These are phyloP conservation scores for Camellia lanceoleosa DNA, from an alignment of 148 eudicot genomes.

Conservation along the genomic window DNA sequence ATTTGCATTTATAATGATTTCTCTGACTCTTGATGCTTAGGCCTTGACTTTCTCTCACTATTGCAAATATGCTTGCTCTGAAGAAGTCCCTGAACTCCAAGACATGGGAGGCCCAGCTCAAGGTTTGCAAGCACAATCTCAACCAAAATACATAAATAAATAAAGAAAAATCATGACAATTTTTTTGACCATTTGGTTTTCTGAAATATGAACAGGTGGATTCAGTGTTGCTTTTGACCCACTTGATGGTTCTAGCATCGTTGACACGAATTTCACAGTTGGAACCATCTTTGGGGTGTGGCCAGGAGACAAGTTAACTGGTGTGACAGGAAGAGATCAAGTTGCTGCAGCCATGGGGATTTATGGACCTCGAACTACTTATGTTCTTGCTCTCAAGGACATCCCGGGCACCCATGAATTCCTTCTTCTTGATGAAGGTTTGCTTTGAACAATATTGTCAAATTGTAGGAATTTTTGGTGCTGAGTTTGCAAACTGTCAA, in stretches of 20 bases:
- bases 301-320: slow-evolving; percentile 98
- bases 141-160: neutral
- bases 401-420: slow-evolving; percentile 93
- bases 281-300: slow-evolving; percentile 99
- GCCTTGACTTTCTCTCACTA: slow-evolving; percentile 83
- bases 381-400: slow-evolving; percentile 89
- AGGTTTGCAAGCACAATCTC: slow-evolving; percentile 37
- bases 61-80: slow-evolving; percentile 99
- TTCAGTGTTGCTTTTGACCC: slow-evolving; percentile 99
- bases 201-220: slow-evolving; percentile 56
- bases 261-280: slow-evolving; percentile 97
- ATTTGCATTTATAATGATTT: slow-evolving; percentile 8
- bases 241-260: slow-evolving; percentile 96
- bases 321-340: slow-evolving; percentile 87
- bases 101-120: slow-evolving; percentile 95
- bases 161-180: no score
- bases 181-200: neutral
- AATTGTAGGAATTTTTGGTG: neutral
- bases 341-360: slow-evolving; percentile 99
- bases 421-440: slow-evolving; percentile 98
- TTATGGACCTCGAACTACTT: slow-evolving; percentile 93
- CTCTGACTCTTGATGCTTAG: slow-evolving; percentile 31
- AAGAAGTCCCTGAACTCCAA: slow-evolving; percentile 95
- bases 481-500: neutral
- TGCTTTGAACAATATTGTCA: neutral